Evolutionary conservation across 1,284 basidiomycete species (phyloP).

Genomic region (Exobasidium rhododendri): DNA sequence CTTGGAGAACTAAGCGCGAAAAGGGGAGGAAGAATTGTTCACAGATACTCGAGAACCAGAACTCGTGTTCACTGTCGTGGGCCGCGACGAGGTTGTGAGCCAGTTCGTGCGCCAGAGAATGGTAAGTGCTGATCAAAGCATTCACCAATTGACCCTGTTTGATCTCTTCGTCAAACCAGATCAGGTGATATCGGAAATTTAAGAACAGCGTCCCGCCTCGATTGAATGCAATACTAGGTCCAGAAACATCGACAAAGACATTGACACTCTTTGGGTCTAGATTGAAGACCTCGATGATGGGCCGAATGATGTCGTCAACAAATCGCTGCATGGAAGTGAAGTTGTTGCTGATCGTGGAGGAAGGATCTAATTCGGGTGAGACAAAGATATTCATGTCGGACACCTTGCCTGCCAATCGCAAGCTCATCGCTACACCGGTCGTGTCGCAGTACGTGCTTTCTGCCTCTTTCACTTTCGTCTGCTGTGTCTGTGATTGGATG

Average conservation of each 20-base stretch:
- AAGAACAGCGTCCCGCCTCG: constrained; percentile 82
- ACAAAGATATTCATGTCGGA: constrained; percentile 55
- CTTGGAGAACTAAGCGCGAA: constrained; percentile 34
- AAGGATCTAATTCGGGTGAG: constrained; percentile 38
- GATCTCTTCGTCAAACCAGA: constrained; percentile 79
- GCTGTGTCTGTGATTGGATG: constrained; percentile 51
- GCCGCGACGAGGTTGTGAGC: constrained; percentile 74
- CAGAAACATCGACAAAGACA: constrained; percentile 78
- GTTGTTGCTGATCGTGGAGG: constrained; percentile 44
- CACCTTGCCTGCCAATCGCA: constrained; percentile 55
- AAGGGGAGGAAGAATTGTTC: constrained; percentile 63
- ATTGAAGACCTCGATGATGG: constrained; percentile 52
- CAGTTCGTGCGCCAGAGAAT: constrained; percentile 83
- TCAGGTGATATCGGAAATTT: constrained; percentile 76
- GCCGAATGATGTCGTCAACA: constrained; percentile 50
- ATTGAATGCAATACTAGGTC: constrained; percentile 90
- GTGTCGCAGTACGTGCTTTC: constrained; percentile 56
- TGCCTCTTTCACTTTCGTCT: constrained; percentile 55
- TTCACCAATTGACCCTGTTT: constrained; percentile 62
- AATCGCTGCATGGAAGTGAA: constrained; percentile 50
- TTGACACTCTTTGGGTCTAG: constrained; percentile 67
- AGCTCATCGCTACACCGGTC: constrained; percentile 49
- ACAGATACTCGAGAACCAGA: constrained; percentile 86
- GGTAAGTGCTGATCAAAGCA: constrained; percentile 81
- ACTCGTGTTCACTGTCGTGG: constrained; percentile 69